Evolutionary conservation across 2,329 filamentous ascomycete genomes (phyloP), one percentile per base, ranked within the genome.

Genomic region (Aspergillus brasiliensis): DNA sequence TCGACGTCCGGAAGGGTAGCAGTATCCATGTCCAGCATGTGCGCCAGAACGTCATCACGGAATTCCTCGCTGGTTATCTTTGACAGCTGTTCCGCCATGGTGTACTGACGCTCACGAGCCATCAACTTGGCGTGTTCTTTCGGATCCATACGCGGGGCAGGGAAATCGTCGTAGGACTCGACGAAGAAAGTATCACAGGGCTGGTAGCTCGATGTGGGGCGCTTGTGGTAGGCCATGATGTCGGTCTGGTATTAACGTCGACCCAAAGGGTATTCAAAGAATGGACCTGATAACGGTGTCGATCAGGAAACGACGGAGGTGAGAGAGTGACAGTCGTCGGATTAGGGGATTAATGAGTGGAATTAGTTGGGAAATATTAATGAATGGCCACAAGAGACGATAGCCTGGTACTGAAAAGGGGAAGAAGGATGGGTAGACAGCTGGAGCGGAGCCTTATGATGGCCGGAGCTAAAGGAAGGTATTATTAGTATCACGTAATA

Each of bases 1-100:
- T 94, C 94, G 75, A 96, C 94, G 77, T 99, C 95, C 56, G 95
- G 91, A 66, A 98, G 83, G 27, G 95, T 98, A 79, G 96, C 90
- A 71, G 89, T 81, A 87, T 99, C 95, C 94, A 99, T 97, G 72
- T 91, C 85, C 75, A 92, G 86, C 90, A 97, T 95, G 80, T 98
- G 94, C 73, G 90, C 86, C 80, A 98, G 87, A 75, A 97, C 90
- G 75, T 98, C 94, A 77, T 97, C 92, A 69, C 96, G 86, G 75
- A 98, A 97, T 80, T 97, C 92, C 58, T 96, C 92, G 62, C 88
- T 88, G 52, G 92, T 92, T 68, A 91, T 82, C 68, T 88, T 87
- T 48, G 93, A 97, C 66, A 98, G 86, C 75, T 98, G 91, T 73
- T 92, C 91, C 62, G 90, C 92, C 69, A 98, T 90, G 67, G 90